phyloP scores from a whole-genome alignment of 1,284 basidiomycete genomes.

The Sanghuangporus weigelae region DNA sequence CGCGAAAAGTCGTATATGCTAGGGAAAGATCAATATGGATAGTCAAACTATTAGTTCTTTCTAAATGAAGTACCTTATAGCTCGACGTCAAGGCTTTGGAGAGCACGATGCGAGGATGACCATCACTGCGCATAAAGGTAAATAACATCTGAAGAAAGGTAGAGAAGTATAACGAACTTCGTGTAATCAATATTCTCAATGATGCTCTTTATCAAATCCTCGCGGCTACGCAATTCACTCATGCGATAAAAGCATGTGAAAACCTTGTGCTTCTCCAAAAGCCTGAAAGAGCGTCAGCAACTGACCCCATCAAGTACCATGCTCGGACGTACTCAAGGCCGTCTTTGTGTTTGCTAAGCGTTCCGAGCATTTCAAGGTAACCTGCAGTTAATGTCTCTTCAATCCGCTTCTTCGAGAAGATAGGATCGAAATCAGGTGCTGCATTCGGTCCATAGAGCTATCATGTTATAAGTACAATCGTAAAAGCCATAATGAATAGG shows the following conservation, averaged over 20 bases:
- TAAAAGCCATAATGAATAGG: background rate
- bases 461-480: background rate
- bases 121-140: slow-evolving; percentile 57
- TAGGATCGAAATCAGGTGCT: slow-evolving; percentile 63
- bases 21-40: background rate
- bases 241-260: slow-evolving; percentile 96
- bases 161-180: slow-evolving; percentile 49
- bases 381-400: slow-evolving; percentile 84
- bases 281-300: slow-evolving; percentile 35
- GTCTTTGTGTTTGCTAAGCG: slow-evolving; percentile 80
- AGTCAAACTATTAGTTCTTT: background rate
- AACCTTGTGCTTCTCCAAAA: slow-evolving; percentile 88
- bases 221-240: slow-evolving; percentile 84
- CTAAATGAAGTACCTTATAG: slow-evolving; percentile 58
- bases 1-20: slow-evolving; percentile 87
- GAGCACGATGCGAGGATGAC: slow-evolving; percentile 85
- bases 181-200: slow-evolving; percentile 91
- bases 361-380: slow-evolving; percentile 95
- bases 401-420: slow-evolving; percentile 84
- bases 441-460: slow-evolving; percentile 51
- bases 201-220: slow-evolving; percentile 88
- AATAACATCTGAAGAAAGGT: slow-evolving; percentile 1
- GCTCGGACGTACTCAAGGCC: slow-evolving; percentile 78
- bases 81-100: slow-evolving; percentile 92
- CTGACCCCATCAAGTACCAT: background rate